Evolutionary conservation across 1,139 yeast genomes (phyloP).

Genomic region (Kodamaea ohmeri): DNA sequence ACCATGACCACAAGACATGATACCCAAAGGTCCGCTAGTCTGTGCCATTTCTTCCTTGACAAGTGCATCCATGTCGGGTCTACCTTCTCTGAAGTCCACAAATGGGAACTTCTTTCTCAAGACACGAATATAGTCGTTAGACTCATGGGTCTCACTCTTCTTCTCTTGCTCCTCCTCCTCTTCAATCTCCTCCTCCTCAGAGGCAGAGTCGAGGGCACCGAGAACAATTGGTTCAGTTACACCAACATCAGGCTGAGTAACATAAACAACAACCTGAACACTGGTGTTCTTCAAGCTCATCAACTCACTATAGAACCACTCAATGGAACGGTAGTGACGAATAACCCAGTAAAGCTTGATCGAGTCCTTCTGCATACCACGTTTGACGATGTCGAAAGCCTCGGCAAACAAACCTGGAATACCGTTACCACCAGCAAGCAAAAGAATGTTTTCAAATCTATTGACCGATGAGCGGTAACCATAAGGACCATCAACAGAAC

Average conservation of each 20-base stretch:
- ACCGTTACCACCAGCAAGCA: conserved; percentile 73
- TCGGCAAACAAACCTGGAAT: conserved; percentile 51
- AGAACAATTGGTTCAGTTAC: conserved; percentile 19
- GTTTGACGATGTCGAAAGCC: conserved; percentile 26
- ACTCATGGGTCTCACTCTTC: conserved; percentile 15
- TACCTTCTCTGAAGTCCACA: conserved; percentile 44
- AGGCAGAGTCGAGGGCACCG: conserved; percentile 11
- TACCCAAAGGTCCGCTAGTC: conserved; percentile 35
- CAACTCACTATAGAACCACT: conserved; percentile 31
- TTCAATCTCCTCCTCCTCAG: conserved; percentile 15
- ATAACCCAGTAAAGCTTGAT: conserved; percentile 49
- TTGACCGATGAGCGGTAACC: conserved; percentile 35
- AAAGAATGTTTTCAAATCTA: conserved; percentile 51
- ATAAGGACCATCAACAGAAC: conserved; percentile 44
- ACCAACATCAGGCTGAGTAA: conserved; percentile 27
- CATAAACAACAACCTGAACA: conserved; percentile 34
- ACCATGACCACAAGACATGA: conserved; percentile 43
- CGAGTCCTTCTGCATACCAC: conserved; percentile 8
- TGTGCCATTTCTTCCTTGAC: conserved; percentile 35
- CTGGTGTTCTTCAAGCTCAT: conserved; percentile 27
- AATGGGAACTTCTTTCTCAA: conserved; percentile 26
- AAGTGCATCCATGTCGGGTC: conserved; percentile 41
- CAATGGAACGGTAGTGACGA: conserved; percentile 37
- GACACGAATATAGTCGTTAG: conserved; percentile 15
- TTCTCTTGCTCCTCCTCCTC: conserved; percentile 17